Percentiles rank a stretch among this genome's conserved stretches.
Evolutionary conservation across 352 stramenopile genomes (phyloP).

Genomic region (Globisporangium sylvaticum): DNA sequence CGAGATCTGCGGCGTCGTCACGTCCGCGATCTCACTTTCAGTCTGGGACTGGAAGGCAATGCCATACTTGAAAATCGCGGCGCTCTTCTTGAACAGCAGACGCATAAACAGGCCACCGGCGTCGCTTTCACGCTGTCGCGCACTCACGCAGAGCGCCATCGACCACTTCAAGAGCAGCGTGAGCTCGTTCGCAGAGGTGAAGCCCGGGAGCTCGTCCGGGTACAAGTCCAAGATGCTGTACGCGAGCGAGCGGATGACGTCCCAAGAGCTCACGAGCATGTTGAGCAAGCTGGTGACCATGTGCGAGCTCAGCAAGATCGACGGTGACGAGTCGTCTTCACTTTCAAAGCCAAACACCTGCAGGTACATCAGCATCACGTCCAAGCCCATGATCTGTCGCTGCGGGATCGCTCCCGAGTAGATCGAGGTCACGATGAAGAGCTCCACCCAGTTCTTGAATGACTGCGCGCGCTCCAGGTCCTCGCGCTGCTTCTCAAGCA

Average conservation of each 20-base stretch:
- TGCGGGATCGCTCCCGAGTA: slow-evolving; percentile 65
- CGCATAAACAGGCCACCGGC: slow-evolving; percentile 84
- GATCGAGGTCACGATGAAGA: slow-evolving; percentile 60
- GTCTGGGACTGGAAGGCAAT: slow-evolving; percentile 23
- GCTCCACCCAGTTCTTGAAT: slow-evolving; percentile 68
- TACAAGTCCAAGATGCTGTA: slow-evolving; percentile 72
- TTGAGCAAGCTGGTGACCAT: slow-evolving; percentile 72
- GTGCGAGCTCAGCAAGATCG: slow-evolving; percentile 46
- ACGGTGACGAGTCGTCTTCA: slow-evolving; percentile 10
- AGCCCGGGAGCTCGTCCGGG: slow-evolving; percentile 55
- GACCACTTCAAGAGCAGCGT: slow-evolving; percentile 60
- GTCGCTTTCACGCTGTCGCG: slow-evolving; percentile 80
- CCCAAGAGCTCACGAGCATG: slow-evolving; percentile 77
- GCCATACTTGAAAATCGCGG: slow-evolving; percentile 34
- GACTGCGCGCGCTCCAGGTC: slow-evolving; percentile 33
- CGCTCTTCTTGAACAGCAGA: slow-evolving; percentile 66
- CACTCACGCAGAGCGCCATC: slow-evolving; percentile 62
- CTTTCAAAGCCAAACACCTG: slow-evolving; percentile 62
- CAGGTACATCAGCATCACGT: slow-evolving; percentile 65
- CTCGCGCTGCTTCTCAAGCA: slow-evolving; percentile 17
- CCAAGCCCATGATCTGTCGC: slow-evolving; percentile 64
- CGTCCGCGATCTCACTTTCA: neutral
- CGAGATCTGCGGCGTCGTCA: slow-evolving; percentile 27
- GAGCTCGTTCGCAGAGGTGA: slow-evolving; percentile 33
- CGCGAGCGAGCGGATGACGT: slow-evolving; percentile 65